Evolutionary conservation across 179 eudicot genomes (phyloP).

Genomic region (Sideroxylon spinosum): DNA sequence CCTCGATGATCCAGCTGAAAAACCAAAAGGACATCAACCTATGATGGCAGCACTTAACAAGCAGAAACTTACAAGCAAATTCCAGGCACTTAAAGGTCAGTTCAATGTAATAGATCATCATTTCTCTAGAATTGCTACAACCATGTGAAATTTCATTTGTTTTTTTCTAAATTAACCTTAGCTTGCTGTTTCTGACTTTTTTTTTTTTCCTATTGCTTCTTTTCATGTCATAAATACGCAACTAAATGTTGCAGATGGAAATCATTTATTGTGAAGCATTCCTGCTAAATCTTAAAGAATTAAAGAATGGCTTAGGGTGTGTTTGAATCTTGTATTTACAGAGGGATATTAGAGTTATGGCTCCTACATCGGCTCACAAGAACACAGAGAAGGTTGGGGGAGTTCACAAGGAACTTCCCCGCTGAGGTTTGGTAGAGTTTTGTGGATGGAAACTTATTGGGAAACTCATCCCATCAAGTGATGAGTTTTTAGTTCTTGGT

Average conservation of each 20-base stretch:
- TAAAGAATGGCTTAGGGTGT: too few relatives aligned
- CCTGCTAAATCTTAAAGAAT: not conserved
- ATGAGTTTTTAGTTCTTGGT: too few relatives aligned
- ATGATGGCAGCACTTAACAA: slow-evolving; percentile 65
- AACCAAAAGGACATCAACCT: slow-evolving; percentile 56
- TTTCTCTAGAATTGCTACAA: not conserved
- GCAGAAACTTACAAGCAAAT: slow-evolving; percentile 74
- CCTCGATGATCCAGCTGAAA: slow-evolving; percentile 62
- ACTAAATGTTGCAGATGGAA: not conserved
- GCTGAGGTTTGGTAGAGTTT: too few relatives aligned
- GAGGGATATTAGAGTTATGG: too few relatives aligned
- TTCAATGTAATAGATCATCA: slow-evolving; percentile 1
- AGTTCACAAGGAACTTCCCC: too few relatives aligned
- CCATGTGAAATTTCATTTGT: not conserved
- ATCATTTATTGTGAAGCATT: not conserved
- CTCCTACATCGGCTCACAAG: too few relatives aligned
- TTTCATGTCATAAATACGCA: not conserved
- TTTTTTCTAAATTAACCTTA: not conserved
- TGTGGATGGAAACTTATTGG: too few relatives aligned
- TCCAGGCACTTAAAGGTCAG: slow-evolving; percentile 78
- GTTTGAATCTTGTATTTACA: too few relatives aligned
- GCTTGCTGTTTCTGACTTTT: not conserved
- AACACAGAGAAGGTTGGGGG: too few relatives aligned
- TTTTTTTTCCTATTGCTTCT: not conserved
- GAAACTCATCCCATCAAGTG: too few relatives aligned